Evolutionary conservation across 805 yeast genomes (phyloP).

Genomic region (Millerago galiae): DNA sequence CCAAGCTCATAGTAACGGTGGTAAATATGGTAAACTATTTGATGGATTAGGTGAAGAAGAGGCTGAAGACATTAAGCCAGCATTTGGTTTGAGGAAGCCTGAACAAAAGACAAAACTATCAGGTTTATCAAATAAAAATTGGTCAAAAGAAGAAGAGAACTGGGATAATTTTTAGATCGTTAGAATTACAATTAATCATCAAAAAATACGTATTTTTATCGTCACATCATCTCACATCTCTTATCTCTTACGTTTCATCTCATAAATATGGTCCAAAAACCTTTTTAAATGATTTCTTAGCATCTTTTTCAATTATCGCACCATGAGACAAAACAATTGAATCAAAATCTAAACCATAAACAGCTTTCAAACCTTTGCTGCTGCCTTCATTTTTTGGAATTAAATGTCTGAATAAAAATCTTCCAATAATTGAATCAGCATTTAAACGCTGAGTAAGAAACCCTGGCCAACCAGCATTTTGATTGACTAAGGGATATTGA

Average conservation of each 20-base stretch:
- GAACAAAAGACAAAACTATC: conserved; percentile 49
- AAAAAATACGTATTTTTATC: neutral
- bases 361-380: conserved; percentile 14
- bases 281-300: conserved; percentile 22
- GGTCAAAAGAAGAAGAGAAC: conserved; percentile 46
- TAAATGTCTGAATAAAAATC: conserved; percentile 25
- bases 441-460: conserved; percentile 35
- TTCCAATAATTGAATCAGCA: conserved; percentile 35
- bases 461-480: conserved; percentile 39
- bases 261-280: conserved; percentile 14
- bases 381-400: conserved; percentile 12
- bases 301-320: conserved; percentile 40
- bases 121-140: conserved; percentile 38
- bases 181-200: neutral
- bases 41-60: conserved; percentile 43
- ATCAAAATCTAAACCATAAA: conserved; percentile 38
- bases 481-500: conserved; percentile 34
- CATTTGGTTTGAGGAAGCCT: conserved; percentile 62
- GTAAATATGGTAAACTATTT: conserved; percentile 47
- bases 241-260: neutral
- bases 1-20: conserved; percentile 21
- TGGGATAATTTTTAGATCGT: conserved; percentile 59
- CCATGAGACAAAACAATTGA: conserved; percentile 56
- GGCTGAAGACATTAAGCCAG: conserved; percentile 44
- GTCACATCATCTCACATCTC: neutral